Evolutionary conservation across 805 yeast genomes (phyloP).

Genomic region (Spathaspora sp.): DNA sequence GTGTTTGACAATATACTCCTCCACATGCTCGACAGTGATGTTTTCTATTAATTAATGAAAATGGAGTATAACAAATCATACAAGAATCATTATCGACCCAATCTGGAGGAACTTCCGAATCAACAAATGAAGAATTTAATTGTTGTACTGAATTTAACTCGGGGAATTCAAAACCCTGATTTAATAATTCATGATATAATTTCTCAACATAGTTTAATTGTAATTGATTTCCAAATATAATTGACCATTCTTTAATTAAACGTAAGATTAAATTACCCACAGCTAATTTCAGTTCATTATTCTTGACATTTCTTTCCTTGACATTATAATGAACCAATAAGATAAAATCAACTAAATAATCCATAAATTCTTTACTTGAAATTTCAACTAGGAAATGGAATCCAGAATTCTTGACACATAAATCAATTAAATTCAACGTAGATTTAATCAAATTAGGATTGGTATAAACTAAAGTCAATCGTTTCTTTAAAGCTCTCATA

Average conservation of each 20-base stretch:
- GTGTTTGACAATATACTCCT: constrained; percentile 84
- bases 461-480: constrained; percentile 52
- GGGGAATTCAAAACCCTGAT: constrained; percentile 70
- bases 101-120: constrained; percentile 91
- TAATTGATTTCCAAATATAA: constrained; percentile 64
- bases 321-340: constrained; percentile 37
- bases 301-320: constrained; percentile 20
- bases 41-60: constrained; percentile 80
- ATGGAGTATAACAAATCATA: constrained; percentile 83
- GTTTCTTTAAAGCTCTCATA: constrained; percentile 76
- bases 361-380: constrained; percentile 82
- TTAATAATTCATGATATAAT: constrained; percentile 54
- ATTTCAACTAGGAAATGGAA: constrained; percentile 75
- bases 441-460: constrained; percentile 82
- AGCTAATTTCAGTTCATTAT: constrained; percentile 20
- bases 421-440: constrained; percentile 72
- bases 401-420: constrained; percentile 93
- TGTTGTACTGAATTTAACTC: constrained; percentile 22
- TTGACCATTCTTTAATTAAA: constrained; percentile 73
- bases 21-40: constrained; percentile 98
- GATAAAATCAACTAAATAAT: constrained; percentile 55
- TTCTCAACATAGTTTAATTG: constrained; percentile 63
- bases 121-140: constrained; percentile 55
- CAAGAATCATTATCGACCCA: constrained; percentile 96
- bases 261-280: constrained; percentile 61